Base-by-base conservation (phyloP, 768 basidiomycete genomes). In the Tulasnella sp. region DNA sequence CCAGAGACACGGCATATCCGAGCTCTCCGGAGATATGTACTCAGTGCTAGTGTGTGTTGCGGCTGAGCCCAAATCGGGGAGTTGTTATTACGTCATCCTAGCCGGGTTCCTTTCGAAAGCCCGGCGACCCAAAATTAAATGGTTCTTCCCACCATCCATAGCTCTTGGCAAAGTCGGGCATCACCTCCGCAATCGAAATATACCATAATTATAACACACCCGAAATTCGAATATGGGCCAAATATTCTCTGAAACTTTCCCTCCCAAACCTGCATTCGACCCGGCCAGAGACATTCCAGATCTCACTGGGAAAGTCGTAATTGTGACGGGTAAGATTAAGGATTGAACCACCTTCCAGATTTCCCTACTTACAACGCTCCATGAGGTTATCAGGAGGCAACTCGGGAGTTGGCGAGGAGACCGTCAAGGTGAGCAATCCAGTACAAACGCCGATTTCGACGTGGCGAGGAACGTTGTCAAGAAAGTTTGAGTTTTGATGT, bases 261-360 rank as follows among this genome's bases (percentile, higher is more conserved):
- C 79, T 58, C 72, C 75, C 24, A 78, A 80, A 64, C 37, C 81
- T 8, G n/a, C 34, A 16, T 80, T 54, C 37, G 44, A 40, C 7
- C 41, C 80, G 28, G 58, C 34, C 5, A 48, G 76, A 14, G 75
- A 82, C 34, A 81, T 79, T 24, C 78, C 78, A 22, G 82, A 78
- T 48, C 75, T 80, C 37, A n/a, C 81, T 5, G 64, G 81, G n/a
- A 80, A 80, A 44, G 80, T 82, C 46, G 58, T 83, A 20, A 77
- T 83, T 44, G 82, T 81, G 2, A 81, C 81, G 46, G 80, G 75
- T 81, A 42, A n/a, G 77, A 37, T 40, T 9, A 20, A 34, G 28
- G 4, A 22, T 44, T 20, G 37, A 18, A 12, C n/a, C 31, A n/a
- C 14, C 12, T 24, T 44, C 20, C 24, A 48, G 58, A 28, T 54